Percentiles rank a stretch among this genome's conserved stretches.
Evolutionary conservation across 192 early-diverging fungal genomes (phyloP).

Genomic region (Lobulomyces angularis): DNA sequence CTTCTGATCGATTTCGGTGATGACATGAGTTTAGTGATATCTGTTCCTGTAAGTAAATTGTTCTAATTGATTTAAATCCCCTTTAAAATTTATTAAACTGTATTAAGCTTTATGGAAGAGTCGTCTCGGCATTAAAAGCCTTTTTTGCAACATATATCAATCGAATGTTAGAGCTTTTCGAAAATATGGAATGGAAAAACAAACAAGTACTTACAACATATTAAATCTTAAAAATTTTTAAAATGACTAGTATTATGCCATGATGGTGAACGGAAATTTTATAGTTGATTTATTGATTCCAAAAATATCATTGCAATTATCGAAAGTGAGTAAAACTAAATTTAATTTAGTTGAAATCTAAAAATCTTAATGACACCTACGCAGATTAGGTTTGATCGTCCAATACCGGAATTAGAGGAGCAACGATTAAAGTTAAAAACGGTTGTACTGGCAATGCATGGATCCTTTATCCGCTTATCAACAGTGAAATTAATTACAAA

Average conservation of each 20-base stretch:
- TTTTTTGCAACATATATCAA: constrained; percentile 55
- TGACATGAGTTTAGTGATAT: constrained; percentile 57
- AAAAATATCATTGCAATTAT: constrained; percentile 39
- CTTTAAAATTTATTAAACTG: too few relatives aligned
- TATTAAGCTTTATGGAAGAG: constrained; percentile 52
- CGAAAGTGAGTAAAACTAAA: constrained; percentile 21
- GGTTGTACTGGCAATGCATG: constrained; percentile 1
- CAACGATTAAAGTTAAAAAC: constrained; percentile 5
- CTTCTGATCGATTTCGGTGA: constrained; percentile 59
- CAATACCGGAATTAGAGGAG: constrained; percentile 67
- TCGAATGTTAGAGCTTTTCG: constrained; percentile 35
- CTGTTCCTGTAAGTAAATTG: constrained; percentile 39
- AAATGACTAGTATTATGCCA: constrained; percentile 18
- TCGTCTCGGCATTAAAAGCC: constrained; percentile 47
- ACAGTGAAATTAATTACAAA: constrained; percentile 10
- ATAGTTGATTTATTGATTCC: constrained; percentile 49
- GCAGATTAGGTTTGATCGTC: constrained; percentile 59
- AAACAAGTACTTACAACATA: constrained; percentile 22
- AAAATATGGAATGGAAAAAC: constrained; percentile 22
- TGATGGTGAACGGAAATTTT: constrained; percentile 34
- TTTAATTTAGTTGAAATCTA: background rate
- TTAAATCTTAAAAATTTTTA: background rate
- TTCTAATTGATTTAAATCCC: constrained; percentile 4
- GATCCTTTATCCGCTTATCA: constrained; percentile 8
- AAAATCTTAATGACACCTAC: background rate